Percentiles rank a stretch among this genome's conserved stretches.
These are phyloP conservation scores for Tricholoma flavovirens DNA, from an alignment of 768 basidiomycete species.

Conservation along the genomic window DNA sequence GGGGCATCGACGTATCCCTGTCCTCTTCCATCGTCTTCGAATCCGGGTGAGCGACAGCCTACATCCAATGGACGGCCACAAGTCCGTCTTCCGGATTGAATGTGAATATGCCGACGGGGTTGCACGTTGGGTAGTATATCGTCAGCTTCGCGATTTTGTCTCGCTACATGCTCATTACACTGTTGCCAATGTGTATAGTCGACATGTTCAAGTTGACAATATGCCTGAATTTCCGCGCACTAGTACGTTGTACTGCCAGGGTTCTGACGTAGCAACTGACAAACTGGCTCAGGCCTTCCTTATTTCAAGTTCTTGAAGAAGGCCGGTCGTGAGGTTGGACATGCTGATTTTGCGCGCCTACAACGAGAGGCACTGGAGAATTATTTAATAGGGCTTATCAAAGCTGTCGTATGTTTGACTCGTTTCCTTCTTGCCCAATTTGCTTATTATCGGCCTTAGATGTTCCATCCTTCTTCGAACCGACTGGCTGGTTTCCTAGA, in stretches of 20 bases:
- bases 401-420: constrained; percentile 66
- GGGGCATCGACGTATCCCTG: constrained; percentile 71
- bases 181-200: constrained; percentile 75
- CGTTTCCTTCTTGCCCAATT: background rate
- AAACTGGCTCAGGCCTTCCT: constrained; percentile 55
- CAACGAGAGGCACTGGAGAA: constrained; percentile 82
- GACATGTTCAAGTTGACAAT: constrained; percentile 50
- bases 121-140: constrained; percentile 91
- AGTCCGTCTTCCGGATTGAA: constrained; percentile 85
- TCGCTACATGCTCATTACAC: constrained; percentile 87
- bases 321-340: constrained; percentile 51
- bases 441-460: constrained; percentile 40
- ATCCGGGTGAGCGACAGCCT: constrained; percentile 84
- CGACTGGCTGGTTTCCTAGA: constrained; percentile 88
- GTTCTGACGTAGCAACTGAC: background rate
- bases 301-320: constrained; percentile 83
- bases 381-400: constrained; percentile 83
- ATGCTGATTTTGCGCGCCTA: constrained; percentile 71
- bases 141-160: constrained; percentile 88
- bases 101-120: constrained; percentile 96
- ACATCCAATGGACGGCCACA: constrained; percentile 69
- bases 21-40: constrained; percentile 73
- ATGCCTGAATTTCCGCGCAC: constrained; percentile 92
- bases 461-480: constrained; percentile 93
- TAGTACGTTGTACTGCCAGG: constrained; percentile 34